These are phyloP conservation scores for Skeletonema grethae DNA, from an alignment of 108 stramenopile species.

Conservation along the genomic window DNA sequence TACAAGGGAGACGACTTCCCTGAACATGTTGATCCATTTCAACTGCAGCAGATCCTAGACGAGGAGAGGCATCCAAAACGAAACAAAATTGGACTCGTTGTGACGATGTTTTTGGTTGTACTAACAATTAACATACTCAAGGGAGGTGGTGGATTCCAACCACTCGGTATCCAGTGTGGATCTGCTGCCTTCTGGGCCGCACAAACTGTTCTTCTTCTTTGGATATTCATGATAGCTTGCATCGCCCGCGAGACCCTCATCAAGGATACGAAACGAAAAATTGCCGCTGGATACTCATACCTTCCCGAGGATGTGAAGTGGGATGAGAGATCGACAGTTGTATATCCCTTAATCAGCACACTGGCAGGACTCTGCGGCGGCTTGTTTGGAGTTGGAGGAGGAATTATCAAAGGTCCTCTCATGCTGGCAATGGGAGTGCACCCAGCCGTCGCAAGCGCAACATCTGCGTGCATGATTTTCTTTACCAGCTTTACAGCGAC, in stretches of 20 bases:
- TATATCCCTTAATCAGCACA: constrained; percentile 89
- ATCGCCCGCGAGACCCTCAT: constrained; percentile 55
- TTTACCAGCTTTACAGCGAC: constrained; percentile 93
- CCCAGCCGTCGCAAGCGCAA: constrained; percentile 71
- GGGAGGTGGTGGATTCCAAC: constrained; percentile 79
- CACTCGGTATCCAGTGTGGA: constrained; percentile 91
- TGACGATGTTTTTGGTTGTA: constrained; percentile 79
- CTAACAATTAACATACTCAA: constrained; percentile 80
- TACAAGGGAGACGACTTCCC: background rate
- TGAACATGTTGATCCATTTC: constrained; percentile 32
- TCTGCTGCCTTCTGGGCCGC: constrained; percentile 75
- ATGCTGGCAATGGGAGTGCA: constrained; percentile 95
- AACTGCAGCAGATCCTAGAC: constrained; percentile 54
- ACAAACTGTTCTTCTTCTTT: constrained; percentile 72
- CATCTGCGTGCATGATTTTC: constrained; percentile 66
- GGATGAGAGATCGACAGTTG: constrained; percentile 78
- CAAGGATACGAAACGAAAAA: constrained; percentile 53
- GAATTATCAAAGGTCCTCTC: constrained; percentile 94
- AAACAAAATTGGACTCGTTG: constrained; percentile 64
- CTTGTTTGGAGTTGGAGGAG: constrained; percentile 94
- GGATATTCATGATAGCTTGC: constrained; percentile 72
- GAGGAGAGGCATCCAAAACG: constrained; percentile 52
- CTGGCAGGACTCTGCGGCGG: constrained; percentile 96
- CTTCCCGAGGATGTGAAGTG: constrained; percentile 88
- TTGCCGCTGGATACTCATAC: constrained; percentile 52